phyloP scores from a whole-genome alignment of 495 filamentous ascomycete species.

The Glonium stellatum region DNA sequence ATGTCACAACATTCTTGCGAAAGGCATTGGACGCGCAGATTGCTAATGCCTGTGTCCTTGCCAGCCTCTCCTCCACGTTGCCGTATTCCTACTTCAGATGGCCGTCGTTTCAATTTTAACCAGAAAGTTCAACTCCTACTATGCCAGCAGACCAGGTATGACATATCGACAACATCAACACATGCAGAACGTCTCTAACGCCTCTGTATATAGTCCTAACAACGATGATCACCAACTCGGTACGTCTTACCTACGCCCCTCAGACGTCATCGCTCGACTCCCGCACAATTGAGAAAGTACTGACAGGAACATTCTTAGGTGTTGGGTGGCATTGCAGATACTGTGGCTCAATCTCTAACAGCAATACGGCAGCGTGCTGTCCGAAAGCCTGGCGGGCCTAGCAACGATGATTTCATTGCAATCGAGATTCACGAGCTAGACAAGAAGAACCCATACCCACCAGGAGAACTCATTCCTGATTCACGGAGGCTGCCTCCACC shows the following conservation, averaged over 20 bases:
- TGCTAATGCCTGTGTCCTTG: conserved; percentile 6
- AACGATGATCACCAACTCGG: conserved; percentile 96
- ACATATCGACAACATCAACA: conserved; percentile 1
- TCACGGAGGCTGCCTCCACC: conserved; percentile 60
- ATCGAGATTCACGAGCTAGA: conserved; percentile 89
- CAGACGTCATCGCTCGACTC: neutral
- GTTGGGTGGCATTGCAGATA: conserved; percentile 88
- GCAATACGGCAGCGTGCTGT: conserved; percentile 62
- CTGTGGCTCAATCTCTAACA: conserved; percentile 88
- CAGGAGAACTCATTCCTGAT: conserved; percentile 62
- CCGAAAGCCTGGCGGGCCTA: conserved; percentile 48
- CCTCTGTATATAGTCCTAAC: conserved; percentile 61
- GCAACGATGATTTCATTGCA: conserved; percentile 63
- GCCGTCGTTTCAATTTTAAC: conserved; percentile 69
- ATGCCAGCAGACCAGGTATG: conserved; percentile 75
- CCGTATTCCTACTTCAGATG: conserved; percentile 86
- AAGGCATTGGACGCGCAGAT: neutral
- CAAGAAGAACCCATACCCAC: conserved; percentile 65
- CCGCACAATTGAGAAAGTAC: neutral
- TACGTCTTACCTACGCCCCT: conserved; percentile 41
- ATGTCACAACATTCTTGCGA: conserved; percentile 8
- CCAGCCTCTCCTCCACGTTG: conserved; percentile 79
- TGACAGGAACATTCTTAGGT: conserved; percentile 41
- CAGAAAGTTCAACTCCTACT: conserved; percentile 87
- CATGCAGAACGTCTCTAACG: conserved; percentile 27